Conservation (phyloP, 225 moss, liverwort and hornwort species). For the Thuidium tamariscinum region DNA sequence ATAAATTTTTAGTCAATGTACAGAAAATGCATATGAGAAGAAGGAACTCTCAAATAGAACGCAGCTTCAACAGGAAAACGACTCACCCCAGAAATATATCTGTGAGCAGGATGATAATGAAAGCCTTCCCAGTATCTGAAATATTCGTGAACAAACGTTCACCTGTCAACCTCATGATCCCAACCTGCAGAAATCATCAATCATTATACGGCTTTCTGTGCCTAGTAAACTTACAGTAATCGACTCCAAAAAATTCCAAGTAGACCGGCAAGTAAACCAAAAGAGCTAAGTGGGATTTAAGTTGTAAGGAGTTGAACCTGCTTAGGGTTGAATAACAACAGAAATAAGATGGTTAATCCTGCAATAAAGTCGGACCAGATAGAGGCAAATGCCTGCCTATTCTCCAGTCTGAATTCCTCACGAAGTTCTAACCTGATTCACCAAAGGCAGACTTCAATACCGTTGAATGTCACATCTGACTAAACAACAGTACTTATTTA, state of each 20-base stretch:
- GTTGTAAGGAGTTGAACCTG: conserved; percentile 24
- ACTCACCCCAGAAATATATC: conserved; percentile 89
- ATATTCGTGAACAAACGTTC: conserved; percentile 91
- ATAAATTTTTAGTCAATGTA: neutral
- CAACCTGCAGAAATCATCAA: conserved; percentile 36
- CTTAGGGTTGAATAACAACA: conserved; percentile 58
- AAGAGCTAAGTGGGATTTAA: neutral
- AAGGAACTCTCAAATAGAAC: neutral
- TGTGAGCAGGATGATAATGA: conserved; percentile 84
- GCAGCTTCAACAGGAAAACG: neutral
- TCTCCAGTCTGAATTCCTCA: conserved; percentile 66
- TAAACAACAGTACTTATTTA: neutral
- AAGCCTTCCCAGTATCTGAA: conserved; percentile 98
- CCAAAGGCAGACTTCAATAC: neutral
- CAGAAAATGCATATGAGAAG: neutral
- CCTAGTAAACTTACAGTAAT: neutral
- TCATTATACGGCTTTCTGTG: neutral
- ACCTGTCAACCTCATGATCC: conserved; percentile 79
- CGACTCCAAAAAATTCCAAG: neutral
- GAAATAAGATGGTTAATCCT: conserved; percentile 52
- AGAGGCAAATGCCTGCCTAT: conserved; percentile 67
- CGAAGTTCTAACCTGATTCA: conserved; percentile 53
- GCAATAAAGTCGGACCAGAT: conserved; percentile 72
- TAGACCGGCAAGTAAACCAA: neutral
- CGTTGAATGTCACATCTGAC: neutral